These are phyloP conservation scores for Brassica incana DNA, from an alignment of 345 rosid species.

Conservation along the genomic window DNA sequence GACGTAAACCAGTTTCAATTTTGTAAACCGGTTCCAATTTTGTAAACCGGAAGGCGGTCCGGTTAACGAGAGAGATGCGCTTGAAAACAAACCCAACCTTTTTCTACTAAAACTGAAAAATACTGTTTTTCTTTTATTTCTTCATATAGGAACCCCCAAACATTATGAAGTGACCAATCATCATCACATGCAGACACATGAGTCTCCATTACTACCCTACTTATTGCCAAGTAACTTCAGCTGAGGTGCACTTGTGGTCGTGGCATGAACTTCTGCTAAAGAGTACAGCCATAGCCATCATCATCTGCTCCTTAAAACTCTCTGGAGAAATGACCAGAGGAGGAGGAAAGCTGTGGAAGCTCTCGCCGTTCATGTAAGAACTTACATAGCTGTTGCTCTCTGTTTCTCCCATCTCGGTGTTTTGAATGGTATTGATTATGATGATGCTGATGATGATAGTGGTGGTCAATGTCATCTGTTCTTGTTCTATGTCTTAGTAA, in stretches of 20 bases:
- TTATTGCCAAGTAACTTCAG: slow-evolving; percentile 72
- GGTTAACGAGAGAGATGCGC: background rate
- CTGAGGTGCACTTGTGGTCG: slow-evolving; percentile 46
- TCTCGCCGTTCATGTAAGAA: slow-evolving; percentile 53
- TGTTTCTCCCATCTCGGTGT: slow-evolving; percentile 58
- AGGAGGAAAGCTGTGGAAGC: slow-evolving; percentile 41
- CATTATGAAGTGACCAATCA: slow-evolving; percentile 21
- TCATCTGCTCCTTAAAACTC: slow-evolving; percentile 94
- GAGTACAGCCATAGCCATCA: slow-evolving; percentile 94
- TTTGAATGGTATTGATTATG: slow-evolving; percentile 28
- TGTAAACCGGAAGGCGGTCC: background rate
- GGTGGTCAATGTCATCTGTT: slow-evolving; percentile 41
- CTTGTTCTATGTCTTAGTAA: slow-evolving; percentile 51
- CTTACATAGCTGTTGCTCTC: slow-evolving; percentile 69
- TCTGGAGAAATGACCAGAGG: slow-evolving; percentile 62
- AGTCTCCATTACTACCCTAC: slow-evolving; percentile 22
- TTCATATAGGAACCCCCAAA: slow-evolving; percentile 29
- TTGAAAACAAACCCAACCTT: background rate
- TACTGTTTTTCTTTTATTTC: slow-evolving; percentile 15
- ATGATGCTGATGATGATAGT: slow-evolving; percentile 27
- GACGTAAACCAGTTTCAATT: background rate
- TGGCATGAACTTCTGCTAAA: slow-evolving; percentile 73
- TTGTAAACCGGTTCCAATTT: too few species aligned
- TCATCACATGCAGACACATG: slow-evolving; percentile 11
- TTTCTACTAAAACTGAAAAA: slow-evolving; percentile 31